Percentiles rank a stretch among this genome's conserved stretches.
phyloP scores from a whole-genome alignment of 345 rosid species.

The Eutrema heterophyllum region DNA sequence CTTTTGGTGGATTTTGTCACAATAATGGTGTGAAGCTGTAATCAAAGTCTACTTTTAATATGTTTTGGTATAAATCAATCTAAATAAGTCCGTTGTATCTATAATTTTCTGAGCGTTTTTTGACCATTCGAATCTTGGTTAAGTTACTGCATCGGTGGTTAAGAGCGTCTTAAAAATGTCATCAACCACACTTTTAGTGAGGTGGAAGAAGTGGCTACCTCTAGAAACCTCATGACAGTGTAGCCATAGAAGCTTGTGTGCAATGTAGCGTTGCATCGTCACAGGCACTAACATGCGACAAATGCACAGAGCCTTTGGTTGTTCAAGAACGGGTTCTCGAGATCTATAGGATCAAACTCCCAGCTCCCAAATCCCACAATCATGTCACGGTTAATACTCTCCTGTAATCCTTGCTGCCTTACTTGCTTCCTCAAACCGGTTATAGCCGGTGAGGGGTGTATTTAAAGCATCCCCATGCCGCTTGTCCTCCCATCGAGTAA shows the following conservation, averaged over 20 bases:
- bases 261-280: conserved; percentile 41
- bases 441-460: conserved; percentile 64
- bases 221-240: conserved; percentile 60
- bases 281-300: conserved; percentile 73
- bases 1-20: neutral
- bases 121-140: neutral
- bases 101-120: neutral
- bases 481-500: conserved; percentile 50
- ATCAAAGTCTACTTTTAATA: neutral
- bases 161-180: conserved; percentile 45
- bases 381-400: conserved; percentile 51
- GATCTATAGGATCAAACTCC: conserved; percentile 66
- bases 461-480: conserved; percentile 46
- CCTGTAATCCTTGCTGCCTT: conserved; percentile 57
- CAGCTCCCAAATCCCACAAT: conserved; percentile 51
- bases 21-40: neutral
- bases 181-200: conserved; percentile 35
- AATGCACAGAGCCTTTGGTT: conserved; percentile 45
- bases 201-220: conserved; percentile 45
- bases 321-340: conserved; percentile 50
- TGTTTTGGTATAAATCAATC: neutral
- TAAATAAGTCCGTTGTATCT: neutral
- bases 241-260: conserved; percentile 64
- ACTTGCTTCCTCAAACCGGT: conserved; percentile 39
- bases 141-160: neutral